Percentiles rank a stretch among this genome's conserved stretches.
Conservation (phyloP, 108 stramenopile species). For the Skeletonema potamos region DNA sequence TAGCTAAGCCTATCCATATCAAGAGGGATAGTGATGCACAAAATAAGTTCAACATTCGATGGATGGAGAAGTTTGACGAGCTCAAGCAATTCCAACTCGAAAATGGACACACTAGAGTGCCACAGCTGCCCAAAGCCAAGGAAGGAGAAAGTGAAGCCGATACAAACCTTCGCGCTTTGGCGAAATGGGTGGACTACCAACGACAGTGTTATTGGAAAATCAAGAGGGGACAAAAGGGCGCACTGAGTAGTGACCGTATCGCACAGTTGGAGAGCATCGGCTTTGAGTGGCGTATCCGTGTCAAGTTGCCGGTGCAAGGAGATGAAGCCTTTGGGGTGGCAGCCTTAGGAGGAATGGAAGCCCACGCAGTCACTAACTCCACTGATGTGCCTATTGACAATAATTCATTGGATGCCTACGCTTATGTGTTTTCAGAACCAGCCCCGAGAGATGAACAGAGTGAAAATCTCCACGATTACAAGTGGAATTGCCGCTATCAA, state of each 20-base stretch:
- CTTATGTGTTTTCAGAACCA: neutral
- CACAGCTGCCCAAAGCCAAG: neutral
- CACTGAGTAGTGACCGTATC: conserved; percentile 17
- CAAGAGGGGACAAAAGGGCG: conserved; percentile 4
- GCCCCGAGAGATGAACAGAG: neutral
- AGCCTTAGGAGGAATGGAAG: neutral
- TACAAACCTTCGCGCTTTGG: neutral
- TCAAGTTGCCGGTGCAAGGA: neutral
- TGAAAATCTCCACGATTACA: neutral
- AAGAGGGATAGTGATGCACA: neutral
- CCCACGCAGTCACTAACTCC: neutral
- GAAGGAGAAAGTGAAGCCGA: neutral
- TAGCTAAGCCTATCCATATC: conserved; percentile 1
- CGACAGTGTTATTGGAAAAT: conserved; percentile 10
- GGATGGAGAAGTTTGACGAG: conserved; percentile 18
- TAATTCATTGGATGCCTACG: neutral
- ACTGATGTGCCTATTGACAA: neutral
- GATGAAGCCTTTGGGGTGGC: neutral
- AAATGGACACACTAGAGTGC: conserved; percentile 20
- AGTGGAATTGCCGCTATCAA: neutral
- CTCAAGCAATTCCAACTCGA: conserved; percentile 16
- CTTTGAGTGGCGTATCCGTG: conserved; percentile 28
- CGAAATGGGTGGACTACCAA: conserved; percentile 19
- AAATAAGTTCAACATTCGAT: conserved; percentile 9
- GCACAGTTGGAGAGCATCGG: conserved; percentile 20